phyloP scores from a whole-genome alignment of 1,284 basidiomycete genomes.

The Neotropicomus parvogracilis region DNA sequence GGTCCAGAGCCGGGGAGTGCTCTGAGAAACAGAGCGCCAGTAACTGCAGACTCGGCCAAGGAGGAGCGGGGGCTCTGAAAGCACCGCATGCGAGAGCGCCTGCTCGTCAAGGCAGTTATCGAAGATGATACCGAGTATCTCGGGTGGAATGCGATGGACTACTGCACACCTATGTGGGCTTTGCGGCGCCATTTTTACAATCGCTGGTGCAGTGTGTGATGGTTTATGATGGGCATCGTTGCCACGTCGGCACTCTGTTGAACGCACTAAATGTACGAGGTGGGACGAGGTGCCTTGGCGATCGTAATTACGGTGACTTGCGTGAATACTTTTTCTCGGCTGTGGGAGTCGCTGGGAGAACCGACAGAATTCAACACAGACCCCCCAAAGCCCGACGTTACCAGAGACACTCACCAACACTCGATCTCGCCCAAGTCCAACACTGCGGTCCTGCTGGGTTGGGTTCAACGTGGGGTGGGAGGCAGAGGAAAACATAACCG shows the following conservation, averaged over 20 bases:
- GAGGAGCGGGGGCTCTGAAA: slow-evolving; percentile 19
- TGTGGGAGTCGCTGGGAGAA: slow-evolving; percentile 6
- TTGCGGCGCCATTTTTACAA: background rate
- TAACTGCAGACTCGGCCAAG: slow-evolving; percentile 24
- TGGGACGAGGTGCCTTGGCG: background rate
- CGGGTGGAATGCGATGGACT: slow-evolving; percentile 22
- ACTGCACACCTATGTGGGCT: background rate
- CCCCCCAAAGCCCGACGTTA: background rate
- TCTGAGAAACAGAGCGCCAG: slow-evolving; percentile 21
- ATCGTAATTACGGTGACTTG: background rate
- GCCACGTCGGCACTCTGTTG: background rate
- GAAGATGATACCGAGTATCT: slow-evolving; percentile 26
- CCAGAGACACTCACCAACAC: slow-evolving; percentile 12
- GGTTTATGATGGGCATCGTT: background rate
- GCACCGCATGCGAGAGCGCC: background rate
- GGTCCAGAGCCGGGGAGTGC: slow-evolving; percentile 22
- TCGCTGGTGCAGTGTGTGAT: background rate
- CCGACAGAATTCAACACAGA: background rate
- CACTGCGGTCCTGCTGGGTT: background rate
- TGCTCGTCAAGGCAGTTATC: slow-evolving; percentile 20
- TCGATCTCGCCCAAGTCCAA: slow-evolving; percentile 4
- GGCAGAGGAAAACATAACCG: slow-evolving; percentile 4
- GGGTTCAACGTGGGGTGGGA: background rate
- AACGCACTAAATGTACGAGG: background rate
- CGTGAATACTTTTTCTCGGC: background rate